A percentile compares a stretch with the other conserved stretches of the same genome.
These are phyloP conservation scores for Davidsoniella eucalypti DNA, from an alignment of 2,329 filamentous ascomycete species.

Conservation along the genomic window DNA sequence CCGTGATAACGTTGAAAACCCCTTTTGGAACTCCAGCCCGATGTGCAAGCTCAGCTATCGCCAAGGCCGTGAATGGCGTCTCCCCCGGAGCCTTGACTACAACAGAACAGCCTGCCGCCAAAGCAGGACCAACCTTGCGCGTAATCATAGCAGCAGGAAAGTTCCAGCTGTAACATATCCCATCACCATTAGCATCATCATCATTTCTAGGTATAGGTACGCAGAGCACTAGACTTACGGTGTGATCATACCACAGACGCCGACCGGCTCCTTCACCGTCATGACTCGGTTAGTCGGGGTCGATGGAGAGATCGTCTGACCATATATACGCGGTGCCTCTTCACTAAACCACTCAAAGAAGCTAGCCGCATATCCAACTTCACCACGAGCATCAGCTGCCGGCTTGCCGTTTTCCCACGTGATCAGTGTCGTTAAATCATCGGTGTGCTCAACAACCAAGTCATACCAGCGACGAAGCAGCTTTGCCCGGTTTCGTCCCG, in stretches of 20 bases:
- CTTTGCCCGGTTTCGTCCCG: slow-evolving; percentile 57
- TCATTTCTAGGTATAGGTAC: neutral
- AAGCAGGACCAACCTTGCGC: slow-evolving; percentile 51
- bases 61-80: slow-evolving; percentile 81
- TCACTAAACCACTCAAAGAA: slow-evolving; percentile 74
- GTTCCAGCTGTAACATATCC: slow-evolving; percentile 47
- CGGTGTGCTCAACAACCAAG: slow-evolving; percentile 58
- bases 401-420: slow-evolving; percentile 89
- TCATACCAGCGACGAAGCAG: slow-evolving; percentile 70
- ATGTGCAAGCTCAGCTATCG: slow-evolving; percentile 69
- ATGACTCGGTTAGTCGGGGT: slow-evolving; percentile 57
- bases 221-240: slow-evolving; percentile 28
- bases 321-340: slow-evolving; percentile 58
- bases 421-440: slow-evolving; percentile 68
- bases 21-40: slow-evolving; percentile 81
- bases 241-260: slow-evolving; percentile 68
- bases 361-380: slow-evolving; percentile 54
- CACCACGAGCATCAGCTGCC: slow-evolving; percentile 54
- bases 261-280: slow-evolving; percentile 69
- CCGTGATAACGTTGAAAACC: slow-evolving; percentile 78
- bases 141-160: slow-evolving; percentile 68
- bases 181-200: neutral
- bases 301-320: slow-evolving; percentile 56
- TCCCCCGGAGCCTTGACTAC: slow-evolving; percentile 84
- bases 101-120: slow-evolving; percentile 90